Percentiles rank a stretch among this genome's conserved stretches.
Evolutionary conservation across 345 rosid genomes (phyloP).

Genomic region (Cardamine resedifolia): DNA sequence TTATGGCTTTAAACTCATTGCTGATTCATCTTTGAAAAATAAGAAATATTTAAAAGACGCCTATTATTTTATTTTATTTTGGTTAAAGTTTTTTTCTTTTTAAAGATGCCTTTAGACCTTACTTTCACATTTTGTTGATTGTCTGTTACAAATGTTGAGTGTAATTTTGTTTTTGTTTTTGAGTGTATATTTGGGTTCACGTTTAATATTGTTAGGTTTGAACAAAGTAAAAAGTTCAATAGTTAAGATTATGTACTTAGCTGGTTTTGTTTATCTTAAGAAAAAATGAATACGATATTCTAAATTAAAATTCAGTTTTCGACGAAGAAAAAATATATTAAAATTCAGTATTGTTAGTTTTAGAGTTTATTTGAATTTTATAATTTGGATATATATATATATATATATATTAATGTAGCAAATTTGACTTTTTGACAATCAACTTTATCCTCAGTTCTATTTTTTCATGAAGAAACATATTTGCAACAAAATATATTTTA

Average conservation of each 20-base stretch:
- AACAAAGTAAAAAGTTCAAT: neutral
- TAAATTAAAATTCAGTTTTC: neutral
- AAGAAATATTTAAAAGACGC: neutral
- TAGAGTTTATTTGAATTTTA: neutral
- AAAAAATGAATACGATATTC: neutral
- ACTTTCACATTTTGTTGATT: neutral
- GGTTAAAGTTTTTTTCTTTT: neutral
- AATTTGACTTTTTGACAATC: neutral
- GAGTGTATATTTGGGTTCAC: neutral
- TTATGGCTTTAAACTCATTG: conserved; percentile 36
- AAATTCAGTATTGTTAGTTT: neutral
- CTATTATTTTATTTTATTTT: neutral
- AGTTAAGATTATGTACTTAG: neutral
- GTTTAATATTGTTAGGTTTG: neutral
- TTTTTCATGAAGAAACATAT: neutral
- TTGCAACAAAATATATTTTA: neutral
- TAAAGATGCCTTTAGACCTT: neutral
- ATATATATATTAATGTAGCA: neutral
- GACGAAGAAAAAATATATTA: neutral
- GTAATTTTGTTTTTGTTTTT: too few relatives aligned
- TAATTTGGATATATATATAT: neutral
- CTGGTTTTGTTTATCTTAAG: neutral
- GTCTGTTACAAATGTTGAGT: neutral
- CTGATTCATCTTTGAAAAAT: conserved; percentile 8
- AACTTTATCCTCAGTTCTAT: neutral